These are phyloP conservation scores for Imleria badia DNA, from an alignment of 768 basidiomycete genomes.

Conservation along the genomic window DNA sequence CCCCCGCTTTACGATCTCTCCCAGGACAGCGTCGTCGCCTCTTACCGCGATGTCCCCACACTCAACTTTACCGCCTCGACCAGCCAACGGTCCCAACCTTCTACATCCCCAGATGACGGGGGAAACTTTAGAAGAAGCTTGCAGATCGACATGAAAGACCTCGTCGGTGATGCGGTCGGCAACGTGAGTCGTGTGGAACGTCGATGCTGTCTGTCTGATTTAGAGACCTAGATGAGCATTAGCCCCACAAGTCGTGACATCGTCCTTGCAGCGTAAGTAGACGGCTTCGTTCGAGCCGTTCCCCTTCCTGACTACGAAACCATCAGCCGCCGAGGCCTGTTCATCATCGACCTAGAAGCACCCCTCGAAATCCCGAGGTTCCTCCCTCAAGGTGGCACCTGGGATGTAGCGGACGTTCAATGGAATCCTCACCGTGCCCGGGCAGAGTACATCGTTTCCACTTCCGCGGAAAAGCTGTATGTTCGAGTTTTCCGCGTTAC, in stretches of 20 bases:
- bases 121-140: constrained; percentile 57
- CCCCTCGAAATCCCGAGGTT: constrained; percentile 88
- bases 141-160: constrained; percentile 76
- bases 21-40: constrained; percentile 28
- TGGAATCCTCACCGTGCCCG: constrained; percentile 85
- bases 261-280: constrained; percentile 79
- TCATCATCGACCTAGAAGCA: constrained; percentile 90
- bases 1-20: constrained; percentile 28
- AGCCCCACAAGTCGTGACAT: constrained; percentile 87
- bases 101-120: constrained; percentile 50
- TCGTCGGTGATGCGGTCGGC: constrained; percentile 81
- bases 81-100: constrained; percentile 15
- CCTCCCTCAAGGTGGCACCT: constrained; percentile 93
- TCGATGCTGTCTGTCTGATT: constrained; percentile 1
- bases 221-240: constrained; percentile 74
- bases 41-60: constrained; percentile 31
- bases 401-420: constrained; percentile 92
- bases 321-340: constrained; percentile 78
- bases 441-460: constrained; percentile 82
- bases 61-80: constrained; percentile 17
- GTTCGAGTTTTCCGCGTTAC: constrained; percentile 22
- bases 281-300: background rate
- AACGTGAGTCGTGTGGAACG: constrained; percentile 51
- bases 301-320: background rate
- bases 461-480: constrained; percentile 85